Base-by-base conservation (phyloP, 352 stramenopile genomes). In the Pilasporangium apinafurcum region DNA sequence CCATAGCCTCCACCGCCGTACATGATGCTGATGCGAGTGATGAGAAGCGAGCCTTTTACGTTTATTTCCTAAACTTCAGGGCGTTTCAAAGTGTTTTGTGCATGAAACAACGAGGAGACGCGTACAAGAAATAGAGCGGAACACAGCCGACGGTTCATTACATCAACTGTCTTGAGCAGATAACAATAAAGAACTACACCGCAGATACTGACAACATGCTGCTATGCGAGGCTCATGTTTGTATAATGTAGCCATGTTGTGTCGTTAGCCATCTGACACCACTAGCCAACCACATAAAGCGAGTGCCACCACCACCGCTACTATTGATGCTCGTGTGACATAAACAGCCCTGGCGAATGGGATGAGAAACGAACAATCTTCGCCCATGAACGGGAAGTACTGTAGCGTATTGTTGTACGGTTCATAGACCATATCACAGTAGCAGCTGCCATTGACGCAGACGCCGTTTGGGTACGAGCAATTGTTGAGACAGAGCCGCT, bases 401-500 rank as follows among this genome's bases (percentile, higher is more conserved):
- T 76, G 55, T 44, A 83, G 63, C 8, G 75, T 92, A 54, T 92
- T 96, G 66, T 98, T 96, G 68, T 98, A 98, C 27, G 95, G 95
- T 47, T 90, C 84, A 56, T 94, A 97, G 24, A 96, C 68, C 75
- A 95, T 88, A 9, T 66, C 55, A 55, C 95, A 99, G 43, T 65
- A 85, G 74, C 95, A 99, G 28, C 58, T 68, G 4, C 95, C 74
- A 46, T 85, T 90, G 51, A 98, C 52, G 45, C 95, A 98, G 26
- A 83, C 57, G 31, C 95, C 95, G 53, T 98, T 97, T 17, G 95
- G 95, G 48, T 95, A 98, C 43, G 84, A 96, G 59, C 95, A 98
- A 59, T 98, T 98, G 65, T 98, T 98, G 16, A 98, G 62, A 49
- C 95, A 99, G 56, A 97, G 78, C 39, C 72, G 60, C 22, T 65